Base-by-base conservation (phyloP, 2,329 filamentous ascomycete genomes). In the Colletotrichum caudatum region DNA sequence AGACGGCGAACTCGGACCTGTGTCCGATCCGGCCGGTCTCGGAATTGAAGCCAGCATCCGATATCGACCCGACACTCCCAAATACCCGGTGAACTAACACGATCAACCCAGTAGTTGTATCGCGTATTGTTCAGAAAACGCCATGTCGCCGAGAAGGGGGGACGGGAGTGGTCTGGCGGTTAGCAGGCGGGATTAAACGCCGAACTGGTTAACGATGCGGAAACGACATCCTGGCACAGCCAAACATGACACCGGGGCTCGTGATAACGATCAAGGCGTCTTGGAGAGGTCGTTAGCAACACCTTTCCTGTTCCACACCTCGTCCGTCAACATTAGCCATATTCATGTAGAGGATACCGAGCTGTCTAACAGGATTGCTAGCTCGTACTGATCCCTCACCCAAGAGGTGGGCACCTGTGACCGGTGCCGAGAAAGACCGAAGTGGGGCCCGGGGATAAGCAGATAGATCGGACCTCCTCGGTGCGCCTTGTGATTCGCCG, bases 391-490 rank as follows among this genome's bases (percentile, higher is more conserved):
- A 5, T 18, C 48, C 16, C 16, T 18, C 33, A 51, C 46, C 46
- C 18, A 37, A 29, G 68, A 62, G 35, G 64, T 56, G 58, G 69
- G 37, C 64, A 50, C 58, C 48, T 50, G 44, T 46, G 39, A 54
- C 62, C 69, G 69, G 65, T 35, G 53, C 65, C 59, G 69, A 64
- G 16, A 26, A 39, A 39, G 29, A 14, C 7, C 26, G 44, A 51
- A 64, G 44, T 26, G 68, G 58, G 50, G 41, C 5, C 69, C 65
- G 69, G 69, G 53, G 65, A 69, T 69, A 71, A 69, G 69, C 68
- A 64, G 64, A 63, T 59, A 41, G 37, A 62, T 46, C 46, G 64
- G 64, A 59, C 68, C 68, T 33, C 33, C n/a, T n/a, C 39, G 57
- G 57, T 20, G 16, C 16, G 29, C n/a, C 60, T 29, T 53, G 50